Conservation (phyloP, 768 basidiomycete species). For the Boletus tomentosulus region DNA sequence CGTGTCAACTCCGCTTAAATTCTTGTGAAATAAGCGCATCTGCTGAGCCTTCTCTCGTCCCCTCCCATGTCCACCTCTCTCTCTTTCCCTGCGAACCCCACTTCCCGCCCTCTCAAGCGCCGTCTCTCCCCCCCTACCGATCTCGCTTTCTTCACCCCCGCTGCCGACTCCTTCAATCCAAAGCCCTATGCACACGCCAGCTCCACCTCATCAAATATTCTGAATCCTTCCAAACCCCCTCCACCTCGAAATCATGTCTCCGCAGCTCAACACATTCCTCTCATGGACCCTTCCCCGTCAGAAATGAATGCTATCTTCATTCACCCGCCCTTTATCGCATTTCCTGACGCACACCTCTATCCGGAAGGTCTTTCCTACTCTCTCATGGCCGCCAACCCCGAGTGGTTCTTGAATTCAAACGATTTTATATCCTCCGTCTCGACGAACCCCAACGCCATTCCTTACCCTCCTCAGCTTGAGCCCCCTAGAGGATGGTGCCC, state of each 20-base stretch:
- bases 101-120: constrained; percentile 43
- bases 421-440: constrained; percentile 55
- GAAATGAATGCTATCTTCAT: constrained; percentile 68
- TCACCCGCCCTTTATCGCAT: constrained; percentile 66
- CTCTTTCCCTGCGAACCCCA: not conserved
- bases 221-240: constrained; percentile 24
- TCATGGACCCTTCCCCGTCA: constrained; percentile 64
- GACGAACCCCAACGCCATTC: constrained; percentile 49
- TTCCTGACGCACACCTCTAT: constrained; percentile 57
- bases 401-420: constrained; percentile 72
- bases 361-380: constrained; percentile 69
- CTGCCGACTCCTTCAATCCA: constrained; percentile 62
- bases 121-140: constrained; percentile 44
- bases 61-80: constrained; percentile 19
- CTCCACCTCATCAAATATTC: constrained; percentile 15
- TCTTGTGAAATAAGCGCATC: constrained; percentile 25
- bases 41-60: constrained; percentile 15
- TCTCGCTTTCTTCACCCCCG: constrained; percentile 58
- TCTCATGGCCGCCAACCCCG: constrained; percentile 66
- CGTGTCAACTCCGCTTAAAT: constrained; percentile 47
- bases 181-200: constrained; percentile 52
- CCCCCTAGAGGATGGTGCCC: constrained; percentile 86
- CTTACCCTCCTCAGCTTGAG: constrained; percentile 74
- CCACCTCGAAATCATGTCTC: constrained; percentile 30
- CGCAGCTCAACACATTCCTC: constrained; percentile 44